Base-by-base conservation (phyloP, 139 green algal species). In the Tetradesmus lagerheimii region DNA sequence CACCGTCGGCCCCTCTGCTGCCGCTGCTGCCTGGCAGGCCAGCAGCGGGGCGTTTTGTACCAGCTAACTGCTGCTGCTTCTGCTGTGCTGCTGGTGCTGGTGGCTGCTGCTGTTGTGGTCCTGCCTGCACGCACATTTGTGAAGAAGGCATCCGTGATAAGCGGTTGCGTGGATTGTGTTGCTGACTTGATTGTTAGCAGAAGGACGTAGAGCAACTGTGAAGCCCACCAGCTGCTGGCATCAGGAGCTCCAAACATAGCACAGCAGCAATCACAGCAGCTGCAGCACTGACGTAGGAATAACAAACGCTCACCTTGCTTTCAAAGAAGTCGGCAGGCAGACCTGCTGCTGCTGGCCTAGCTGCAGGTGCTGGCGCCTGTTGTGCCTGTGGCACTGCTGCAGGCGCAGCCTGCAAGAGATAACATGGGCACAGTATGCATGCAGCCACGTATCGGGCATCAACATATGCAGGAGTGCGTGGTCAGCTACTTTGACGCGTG, bases 281-380 rank as follows among this genome's bases (percentile, higher is more conserved):
- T 71, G 57, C 15, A 47, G 34, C 37, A n/a, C n/a, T n/a, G n/a
- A n/a, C n/a, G n/a, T n/a, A n/a, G n/a, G n/a, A n/a, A n/a, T n/a
- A n/a, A n/a, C n/a, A n/a, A n/a, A n/a, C n/a, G n/a, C 50, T 39
- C 43, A 71, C 39, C 12, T 29, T 38, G 4, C 9, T 16, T 9
- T 93, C 75, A 75, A 93, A 93, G 38, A 93, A 93, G 47, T 90
- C 91, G n/a, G 88, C 47, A 45, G 91, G 91, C 6, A 93, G 87
- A 25, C n/a, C 86, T 16, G 41, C n/a, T 64, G 39, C 87, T 35
- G 83, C 37, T 80, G 64, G 25, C 25, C 34, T 80, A 35, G 71
- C 71, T 79, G n/a, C 71, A 27, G 71, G 5, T 11, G n/a, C 71
- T 41, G 71, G 12, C 0, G n/a, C n/a, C 35, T 27, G 53, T 18